Conservation (phyloP, 2,329 filamentous ascomycete genomes). For the Colletotrichum sp. region DNA sequence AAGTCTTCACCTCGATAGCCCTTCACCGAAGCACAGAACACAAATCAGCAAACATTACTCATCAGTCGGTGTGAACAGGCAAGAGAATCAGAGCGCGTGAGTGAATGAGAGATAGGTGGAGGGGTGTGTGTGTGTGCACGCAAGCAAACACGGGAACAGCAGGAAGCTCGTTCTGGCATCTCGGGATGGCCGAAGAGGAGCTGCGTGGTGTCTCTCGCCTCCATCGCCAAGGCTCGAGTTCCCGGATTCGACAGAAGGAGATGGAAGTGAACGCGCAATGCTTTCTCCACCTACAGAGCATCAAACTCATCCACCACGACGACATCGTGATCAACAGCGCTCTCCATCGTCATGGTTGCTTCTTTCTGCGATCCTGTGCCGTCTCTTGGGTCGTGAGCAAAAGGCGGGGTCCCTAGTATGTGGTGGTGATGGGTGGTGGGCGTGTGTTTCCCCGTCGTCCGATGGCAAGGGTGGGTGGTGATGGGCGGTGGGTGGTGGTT, state of each 20-base stretch:
- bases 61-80: constrained; percentile 10
- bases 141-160: neutral
- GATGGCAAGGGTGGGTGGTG: neutral
- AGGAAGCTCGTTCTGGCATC: neutral
- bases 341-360: constrained; percentile 26
- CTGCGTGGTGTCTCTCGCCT: neutral
- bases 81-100: neutral
- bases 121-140: neutral
- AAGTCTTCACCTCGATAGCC: constrained; percentile 43
- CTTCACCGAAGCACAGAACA: constrained; percentile 17
- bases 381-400: neutral
- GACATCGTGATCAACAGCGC: constrained; percentile 42
- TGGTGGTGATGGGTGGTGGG: neutral
- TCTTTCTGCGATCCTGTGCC: neutral
- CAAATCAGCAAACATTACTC: neutral
- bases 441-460: neutral
- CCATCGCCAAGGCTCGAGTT: neutral
- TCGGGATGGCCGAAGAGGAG: neutral
- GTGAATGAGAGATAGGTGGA: neutral
- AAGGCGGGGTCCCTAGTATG: neutral
- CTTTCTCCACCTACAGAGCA: constrained; percentile 49
- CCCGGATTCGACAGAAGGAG: neutral
- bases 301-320: constrained; percentile 59
- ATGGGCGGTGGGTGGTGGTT: neutral
- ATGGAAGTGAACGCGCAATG: constrained; percentile 1